phyloP scores from a whole-genome alignment of 768 basidiomycete species.

The Leccinum arenicola region DNA sequence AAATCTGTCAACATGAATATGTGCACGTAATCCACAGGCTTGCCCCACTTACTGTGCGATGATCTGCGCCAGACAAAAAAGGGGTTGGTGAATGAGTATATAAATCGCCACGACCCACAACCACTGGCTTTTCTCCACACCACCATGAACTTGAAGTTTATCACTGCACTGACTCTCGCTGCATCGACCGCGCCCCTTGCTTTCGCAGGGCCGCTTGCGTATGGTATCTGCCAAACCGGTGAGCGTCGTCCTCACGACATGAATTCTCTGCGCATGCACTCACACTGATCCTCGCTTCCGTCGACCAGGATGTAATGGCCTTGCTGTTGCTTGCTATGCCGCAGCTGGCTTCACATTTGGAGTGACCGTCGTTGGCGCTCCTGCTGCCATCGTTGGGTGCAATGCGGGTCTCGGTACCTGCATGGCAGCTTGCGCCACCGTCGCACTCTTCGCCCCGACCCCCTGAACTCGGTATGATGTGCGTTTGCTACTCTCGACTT shows the following conservation, averaged over 20 bases:
- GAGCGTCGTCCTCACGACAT: neutral
- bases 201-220: conserved; percentile 19
- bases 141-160: conserved; percentile 26
- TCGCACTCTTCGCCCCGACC: conserved; percentile 21
- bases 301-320: conserved; percentile 22
- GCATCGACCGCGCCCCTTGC: conserved; percentile 10
- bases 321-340: conserved; percentile 21
- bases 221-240: conserved; percentile 29
- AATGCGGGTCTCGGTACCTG: conserved; percentile 19
- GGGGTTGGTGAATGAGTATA: neutral
- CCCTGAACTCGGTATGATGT: conserved; percentile 8
- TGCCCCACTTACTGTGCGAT: conserved; percentile 2
- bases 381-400: conserved; percentile 22
- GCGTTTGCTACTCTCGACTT: neutral
- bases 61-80: conserved; percentile 6
- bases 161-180: conserved; percentile 17
- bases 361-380: conserved; percentile 15
- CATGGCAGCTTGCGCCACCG: conserved; percentile 4
- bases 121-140: neutral
- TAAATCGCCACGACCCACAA: neutral
- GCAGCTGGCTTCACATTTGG: conserved; percentile 27
- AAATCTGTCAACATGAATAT: neutral
- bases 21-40: neutral
- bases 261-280: neutral
- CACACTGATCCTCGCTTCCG: neutral